These are phyloP conservation scores for Mucor mucedo DNA, from an alignment of 371 early-diverging fungal species.

Conservation along the genomic window DNA sequence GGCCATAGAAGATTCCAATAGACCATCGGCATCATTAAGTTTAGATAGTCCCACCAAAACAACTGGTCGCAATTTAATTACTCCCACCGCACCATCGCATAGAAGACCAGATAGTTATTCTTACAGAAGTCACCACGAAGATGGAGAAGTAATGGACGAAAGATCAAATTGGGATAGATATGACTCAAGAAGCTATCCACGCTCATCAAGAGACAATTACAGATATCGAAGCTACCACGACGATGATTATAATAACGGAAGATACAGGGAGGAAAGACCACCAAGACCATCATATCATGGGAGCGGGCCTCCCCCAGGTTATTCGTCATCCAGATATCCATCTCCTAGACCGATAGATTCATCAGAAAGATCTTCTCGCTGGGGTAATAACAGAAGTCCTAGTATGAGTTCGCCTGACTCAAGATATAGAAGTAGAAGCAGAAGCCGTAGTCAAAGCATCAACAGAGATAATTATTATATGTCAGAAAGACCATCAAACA, in stretches of 20 bases:
- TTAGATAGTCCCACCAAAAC: not conserved
- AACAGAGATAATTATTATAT: conserved; percentile 22
- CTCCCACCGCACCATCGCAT: conserved; percentile 8
- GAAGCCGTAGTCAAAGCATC: conserved; percentile 44
- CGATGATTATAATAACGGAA: conserved; percentile 36
- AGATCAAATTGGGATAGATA: conserved; percentile 16
- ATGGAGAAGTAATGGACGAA: not conserved
- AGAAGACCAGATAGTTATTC: conserved; percentile 6
- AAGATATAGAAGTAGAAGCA: conserved; percentile 36
- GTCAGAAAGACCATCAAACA: conserved; percentile 2
- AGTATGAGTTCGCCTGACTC: conserved; percentile 43
- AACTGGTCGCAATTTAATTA: not conserved
- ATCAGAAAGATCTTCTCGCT: conserved; percentile 29
- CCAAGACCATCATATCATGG: conserved; percentile 25
- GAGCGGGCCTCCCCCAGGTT: conserved; percentile 26
- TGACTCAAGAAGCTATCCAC: conserved; percentile 18
- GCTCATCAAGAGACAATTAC: conserved; percentile 14
- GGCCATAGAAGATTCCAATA: conserved; percentile 13
- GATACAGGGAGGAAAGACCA: conserved; percentile 22
- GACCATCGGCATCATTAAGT: conserved; percentile 4
- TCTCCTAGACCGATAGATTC: conserved; percentile 36
- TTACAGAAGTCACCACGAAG: conserved; percentile 1
- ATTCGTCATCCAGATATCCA: conserved; percentile 41
- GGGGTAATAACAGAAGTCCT: conserved; percentile 41
- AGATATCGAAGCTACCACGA: conserved; percentile 26